Conservation (phyloP, 148 eudicot species). For the Persicaria maculosa region DNA sequence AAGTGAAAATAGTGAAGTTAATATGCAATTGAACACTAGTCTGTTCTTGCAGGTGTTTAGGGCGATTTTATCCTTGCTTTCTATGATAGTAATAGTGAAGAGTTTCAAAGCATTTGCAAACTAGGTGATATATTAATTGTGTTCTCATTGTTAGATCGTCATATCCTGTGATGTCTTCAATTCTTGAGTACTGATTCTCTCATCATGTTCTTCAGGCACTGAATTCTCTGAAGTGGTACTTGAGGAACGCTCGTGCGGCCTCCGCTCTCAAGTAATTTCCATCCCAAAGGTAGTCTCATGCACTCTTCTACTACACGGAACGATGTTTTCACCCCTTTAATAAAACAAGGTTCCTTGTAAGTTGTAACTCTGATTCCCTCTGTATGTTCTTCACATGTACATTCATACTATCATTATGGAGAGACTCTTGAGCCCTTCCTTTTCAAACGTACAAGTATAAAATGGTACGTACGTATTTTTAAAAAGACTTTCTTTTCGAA, state of each 20-base stretch:
- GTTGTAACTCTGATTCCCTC: not conserved
- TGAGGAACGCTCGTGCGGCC: conserved; percentile 77
- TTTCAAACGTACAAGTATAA: no score
- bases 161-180: conserved; percentile 20
- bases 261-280: conserved; percentile 73
- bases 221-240: conserved; percentile 76
- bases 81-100: conserved; percentile 77
- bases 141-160: conserved; percentile 6
- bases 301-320: not conserved
- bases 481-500: no score
- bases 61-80: conserved; percentile 97
- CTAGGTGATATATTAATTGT: conserved; percentile 42
- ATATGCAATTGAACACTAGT: not conserved
- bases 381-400: conserved; percentile 21
- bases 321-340: not conserved
- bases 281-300: conserved; percentile 55
- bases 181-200: conserved; percentile 13
- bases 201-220: conserved; percentile 46
- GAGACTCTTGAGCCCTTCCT: conserved; percentile 45
- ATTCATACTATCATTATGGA: conserved; percentile 75
- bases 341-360: not conserved
- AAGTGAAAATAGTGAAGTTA: no score
- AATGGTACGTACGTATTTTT: not conserved
- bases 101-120: conserved; percentile 93
- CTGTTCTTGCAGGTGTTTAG: conserved; percentile 52